Base-by-base conservation (phyloP, 2,329 filamentous ascomycete genomes). In the Claviceps sp. region DNA sequence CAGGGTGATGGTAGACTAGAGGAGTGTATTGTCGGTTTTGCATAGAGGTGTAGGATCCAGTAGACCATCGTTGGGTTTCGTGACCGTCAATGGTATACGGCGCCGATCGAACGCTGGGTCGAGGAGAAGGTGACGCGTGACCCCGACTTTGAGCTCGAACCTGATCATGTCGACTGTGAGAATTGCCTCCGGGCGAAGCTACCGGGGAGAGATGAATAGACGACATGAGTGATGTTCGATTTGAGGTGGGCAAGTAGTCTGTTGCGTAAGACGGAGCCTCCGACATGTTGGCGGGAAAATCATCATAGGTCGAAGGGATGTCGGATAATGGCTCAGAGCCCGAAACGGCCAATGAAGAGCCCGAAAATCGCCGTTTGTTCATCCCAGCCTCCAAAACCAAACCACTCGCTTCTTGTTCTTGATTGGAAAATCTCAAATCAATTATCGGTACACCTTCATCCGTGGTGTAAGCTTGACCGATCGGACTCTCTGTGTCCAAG, bases 51-150 rank as follows among this genome's bases (percentile, higher is more conserved):
- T 84, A 87, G 3, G 83, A 86, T 14, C 84, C 85, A 3, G 85
- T 88, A 20, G 85, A 88, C 85, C 85, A 89, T 58, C 85, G 75
- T 72, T 88, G 88, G 63, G 75, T 81, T 56, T 83, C 77, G 46
- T 73, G 74, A 50, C 74, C 77, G 46, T 88, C 84, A 49, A 87
- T 74, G 49, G 72, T 82, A 67, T 88, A 88, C 1, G 85, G 85
- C 18, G 81, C 82, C 42, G 84, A 79, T 55, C 85, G 78, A 62
- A 84, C 74, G 51, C 75, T 81, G 37, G 80, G 81, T 45, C 84
- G 77, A 22, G 85, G 84, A 37, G 84, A 86, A 40, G 84, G 84
- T 46, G 85, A 87, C 13, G 83, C 82, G 16, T 84, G 77, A 22
- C 84, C 82, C 50, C 84, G 79, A 65, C 83, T 86, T 56, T 78